Base-by-base conservation (phyloP, 2,329 filamentous ascomycete genomes). In the Arthrobotrys iridis region DNA sequence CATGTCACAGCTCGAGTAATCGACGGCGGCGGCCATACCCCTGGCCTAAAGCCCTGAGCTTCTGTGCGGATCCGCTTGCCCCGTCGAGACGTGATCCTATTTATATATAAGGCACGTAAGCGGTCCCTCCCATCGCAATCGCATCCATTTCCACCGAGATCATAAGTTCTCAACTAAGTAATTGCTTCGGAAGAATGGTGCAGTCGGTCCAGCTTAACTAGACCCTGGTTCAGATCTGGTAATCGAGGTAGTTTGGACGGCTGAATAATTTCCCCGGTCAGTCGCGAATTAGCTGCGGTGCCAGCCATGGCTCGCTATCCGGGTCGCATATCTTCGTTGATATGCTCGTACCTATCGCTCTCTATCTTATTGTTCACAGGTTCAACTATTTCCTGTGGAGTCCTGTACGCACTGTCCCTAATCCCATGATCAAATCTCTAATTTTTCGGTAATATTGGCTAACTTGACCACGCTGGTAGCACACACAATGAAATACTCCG, bases 401-500 rank as follows among this genome's bases (percentile, higher is more conserved):
- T 74, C 28, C 26, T 74, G 70, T 74, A 74, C 15, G 46, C 20
- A 18, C n/a, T 10, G 5, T 18, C 20, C 20, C 7, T 40, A 37
- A 37, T 7, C 33, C 33, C 7, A 37, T 7, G 33, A 37, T 37
- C n/a, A n/a, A n/a, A 37, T 37, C n/a, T n/a, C n/a, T n/a, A n/a
- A n/a, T n/a, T n/a, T n/a, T n/a, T n/a, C n/a, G n/a, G n/a, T 5
- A 45, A 45, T 11, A 45, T 6, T 50, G 13, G 30, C 62, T 52
- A 28, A 55, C 46, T 7, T 6, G 33, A 6, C 28, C 13, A 2
- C 33, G 6, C 13, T n/a, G 20, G n/a, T 26, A 79, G 78, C 24
- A 76, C 77, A 18, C 79, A 79, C 35, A 79, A 79, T 43, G 78
- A 79, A 43, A 58, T 79, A 45, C 66, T 79, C 66, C 79, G 77